A percentile compares a stretch with the other conserved stretches of the same genome.
phyloP scores from a whole-genome alignment of 2,329 filamentous ascomycete genomes.

The Sphaerulina musiva region DNA sequence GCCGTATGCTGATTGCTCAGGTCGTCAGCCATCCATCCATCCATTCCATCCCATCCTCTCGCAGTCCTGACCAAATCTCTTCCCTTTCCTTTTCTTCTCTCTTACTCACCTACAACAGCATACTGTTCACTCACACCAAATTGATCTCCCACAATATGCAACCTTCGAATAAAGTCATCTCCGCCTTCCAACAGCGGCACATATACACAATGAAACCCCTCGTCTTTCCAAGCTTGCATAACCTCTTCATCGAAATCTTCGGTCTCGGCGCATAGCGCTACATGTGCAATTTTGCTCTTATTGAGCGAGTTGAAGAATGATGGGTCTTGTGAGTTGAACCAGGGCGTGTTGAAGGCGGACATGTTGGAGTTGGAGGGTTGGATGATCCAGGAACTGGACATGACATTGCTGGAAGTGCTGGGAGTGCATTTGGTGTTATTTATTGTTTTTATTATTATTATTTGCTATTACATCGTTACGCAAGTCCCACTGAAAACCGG shows the following conservation, averaged over 20 bases:
- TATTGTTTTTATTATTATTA: neutral
- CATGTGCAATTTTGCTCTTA: conserved; percentile 38
- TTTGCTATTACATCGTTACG: neutral
- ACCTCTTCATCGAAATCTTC: conserved; percentile 52
- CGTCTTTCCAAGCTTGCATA: conserved; percentile 51
- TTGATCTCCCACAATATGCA: conserved; percentile 49
- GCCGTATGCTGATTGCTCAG: conserved; percentile 48
- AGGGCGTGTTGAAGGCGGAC: conserved; percentile 31
- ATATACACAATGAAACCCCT: conserved; percentile 56
- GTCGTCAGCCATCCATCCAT: neutral
- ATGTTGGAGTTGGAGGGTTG: conserved; percentile 4
- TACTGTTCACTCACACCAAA: conserved; percentile 55
- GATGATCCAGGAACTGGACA: neutral
- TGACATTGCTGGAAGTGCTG: neutral
- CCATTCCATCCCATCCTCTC: no score
- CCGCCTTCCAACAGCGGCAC: conserved; percentile 48
- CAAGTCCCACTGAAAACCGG: conserved; percentile 9
- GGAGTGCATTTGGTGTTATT: no score
- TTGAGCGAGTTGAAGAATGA: conserved; percentile 35
- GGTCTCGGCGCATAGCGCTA: conserved; percentile 48
- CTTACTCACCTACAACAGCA: conserved; percentile 51
- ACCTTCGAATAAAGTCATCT: conserved; percentile 39
- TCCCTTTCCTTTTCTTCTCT: no score
- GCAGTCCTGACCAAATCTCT: no score
- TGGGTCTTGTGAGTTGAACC: conserved; percentile 29